Percentiles rank a stretch among this genome's conserved stretches.
Evolutionary conservation across 2,329 filamentous ascomycete species (phyloP).

Genomic region (Cladosporium halotolerans): DNA sequence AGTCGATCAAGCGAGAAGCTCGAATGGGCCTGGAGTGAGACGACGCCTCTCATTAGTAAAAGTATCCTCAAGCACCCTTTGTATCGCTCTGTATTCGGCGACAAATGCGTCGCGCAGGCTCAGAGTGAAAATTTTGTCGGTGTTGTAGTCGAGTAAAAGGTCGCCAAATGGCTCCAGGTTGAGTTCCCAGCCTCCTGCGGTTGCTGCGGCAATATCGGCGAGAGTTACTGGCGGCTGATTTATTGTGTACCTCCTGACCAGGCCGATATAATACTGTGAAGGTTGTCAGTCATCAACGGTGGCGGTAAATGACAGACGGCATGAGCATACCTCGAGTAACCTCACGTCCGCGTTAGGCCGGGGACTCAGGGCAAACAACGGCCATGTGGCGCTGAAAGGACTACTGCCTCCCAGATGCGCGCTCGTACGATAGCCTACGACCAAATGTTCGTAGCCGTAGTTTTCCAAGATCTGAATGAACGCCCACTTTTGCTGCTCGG

Average conservation of each 20-base stretch:
- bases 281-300: neutral
- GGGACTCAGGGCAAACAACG: conserved; percentile 26
- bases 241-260: conserved; percentile 15
- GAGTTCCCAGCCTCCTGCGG: conserved; percentile 11
- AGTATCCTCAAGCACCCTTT: neutral
- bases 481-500: conserved; percentile 26
- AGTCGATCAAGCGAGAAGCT: neutral
- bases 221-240: conserved; percentile 1
- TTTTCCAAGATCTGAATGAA: conserved; percentile 16
- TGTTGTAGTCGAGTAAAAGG: conserved; percentile 22
- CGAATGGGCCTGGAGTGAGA: neutral
- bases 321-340: conserved; percentile 19
- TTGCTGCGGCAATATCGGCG: conserved; percentile 16
- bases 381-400: conserved; percentile 20
- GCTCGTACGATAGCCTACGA: conserved; percentile 17
- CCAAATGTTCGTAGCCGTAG: conserved; percentile 18
- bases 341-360: conserved; percentile 18
- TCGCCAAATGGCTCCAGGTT: conserved; percentile 23
- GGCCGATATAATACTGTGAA: conserved; percentile 20
- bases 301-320: neutral
- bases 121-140: conserved; percentile 10
- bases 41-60: neutral
- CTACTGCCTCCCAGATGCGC: conserved; percentile 22
- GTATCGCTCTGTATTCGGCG: conserved; percentile 20
- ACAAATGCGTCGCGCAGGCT: conserved; percentile 16